Evolutionary conservation across 129 eudicot species (phyloP).

Genomic region (Cynara cardunculus): DNA sequence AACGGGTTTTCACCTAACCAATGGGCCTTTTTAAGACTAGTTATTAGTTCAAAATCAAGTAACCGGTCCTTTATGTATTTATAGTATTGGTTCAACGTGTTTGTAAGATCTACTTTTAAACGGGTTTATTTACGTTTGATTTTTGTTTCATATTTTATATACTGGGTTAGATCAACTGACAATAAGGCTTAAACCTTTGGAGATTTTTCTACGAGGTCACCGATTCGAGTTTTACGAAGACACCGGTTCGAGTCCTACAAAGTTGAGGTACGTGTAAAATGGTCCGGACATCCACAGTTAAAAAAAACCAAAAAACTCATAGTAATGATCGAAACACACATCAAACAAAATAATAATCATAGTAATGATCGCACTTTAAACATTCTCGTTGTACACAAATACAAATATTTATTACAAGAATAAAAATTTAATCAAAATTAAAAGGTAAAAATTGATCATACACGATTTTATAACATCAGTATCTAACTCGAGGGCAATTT

Average conservation of each 20-base stretch:
- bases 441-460: constrained; percentile 10
- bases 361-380: not conserved
- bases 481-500: constrained; percentile 14
- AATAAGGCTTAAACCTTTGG: not conserved
- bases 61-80: not conserved
- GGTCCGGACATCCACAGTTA: too few species aligned
- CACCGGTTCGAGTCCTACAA: not conserved
- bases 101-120: too few species aligned
- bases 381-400: constrained; percentile 10
- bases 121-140: too few species aligned
- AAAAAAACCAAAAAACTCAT: not conserved
- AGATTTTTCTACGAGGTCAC: too few species aligned
- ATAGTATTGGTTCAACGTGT: too few species aligned
- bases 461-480: constrained; percentile 16
- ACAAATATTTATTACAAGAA: constrained; percentile 8
- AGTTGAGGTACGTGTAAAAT: too few species aligned
- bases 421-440: constrained; percentile 16
- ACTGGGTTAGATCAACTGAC: not conserved
- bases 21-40: not conserved
- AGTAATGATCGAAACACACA: not conserved
- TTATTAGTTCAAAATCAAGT: not conserved
- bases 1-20: not conserved
- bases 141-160: too few species aligned
- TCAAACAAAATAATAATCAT: not conserved
- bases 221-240: too few species aligned